Conservation (phyloP, 2,329 filamentous ascomycete species). For the Xylariaceae sp. region DNA sequence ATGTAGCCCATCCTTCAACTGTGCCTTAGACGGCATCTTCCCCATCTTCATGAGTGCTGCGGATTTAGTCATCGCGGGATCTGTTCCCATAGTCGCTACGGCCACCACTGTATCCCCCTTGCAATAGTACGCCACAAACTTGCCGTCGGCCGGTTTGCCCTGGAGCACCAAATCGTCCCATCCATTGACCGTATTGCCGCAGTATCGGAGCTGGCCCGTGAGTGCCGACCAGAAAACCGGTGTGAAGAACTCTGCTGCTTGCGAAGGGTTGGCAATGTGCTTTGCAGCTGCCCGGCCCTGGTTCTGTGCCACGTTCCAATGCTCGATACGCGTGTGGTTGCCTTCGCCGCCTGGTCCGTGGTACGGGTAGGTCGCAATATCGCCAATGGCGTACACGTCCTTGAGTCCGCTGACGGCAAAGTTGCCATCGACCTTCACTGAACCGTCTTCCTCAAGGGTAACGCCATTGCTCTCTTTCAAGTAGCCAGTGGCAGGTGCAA, state of each 20-base stretch:
- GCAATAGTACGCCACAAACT: constrained; percentile 86
- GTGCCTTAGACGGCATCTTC: constrained; percentile 78
- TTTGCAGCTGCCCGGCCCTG: constrained; percentile 74
- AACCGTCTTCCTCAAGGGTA: constrained; percentile 77
- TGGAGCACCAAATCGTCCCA: constrained; percentile 83
- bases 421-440: constrained; percentile 72
- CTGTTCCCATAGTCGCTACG: constrained; percentile 84
- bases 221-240: constrained; percentile 97
- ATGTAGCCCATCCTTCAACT: constrained; percentile 63
- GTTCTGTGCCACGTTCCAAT: constrained; percentile 98
- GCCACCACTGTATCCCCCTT: constrained; percentile 84
- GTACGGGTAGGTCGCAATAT: constrained; percentile 95
- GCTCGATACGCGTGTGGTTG: constrained; percentile 77
- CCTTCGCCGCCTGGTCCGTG: constrained; percentile 80
- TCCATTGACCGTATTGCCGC: constrained; percentile 76
- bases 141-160: constrained; percentile 70
- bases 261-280: constrained; percentile 65
- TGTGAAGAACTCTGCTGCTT: constrained; percentile 69
- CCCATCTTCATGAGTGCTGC: constrained; percentile 80
- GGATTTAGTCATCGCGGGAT: constrained; percentile 79
- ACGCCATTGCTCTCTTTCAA: constrained; percentile 68
- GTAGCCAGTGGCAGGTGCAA: constrained; percentile 80
- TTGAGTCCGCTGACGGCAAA: constrained; percentile 73
- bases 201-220: constrained; percentile 86
- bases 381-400: constrained; percentile 88